Evolutionary conservation across 345 rosid genomes (phyloP).

Genomic region (Lagerstroemia speciosa): DNA sequence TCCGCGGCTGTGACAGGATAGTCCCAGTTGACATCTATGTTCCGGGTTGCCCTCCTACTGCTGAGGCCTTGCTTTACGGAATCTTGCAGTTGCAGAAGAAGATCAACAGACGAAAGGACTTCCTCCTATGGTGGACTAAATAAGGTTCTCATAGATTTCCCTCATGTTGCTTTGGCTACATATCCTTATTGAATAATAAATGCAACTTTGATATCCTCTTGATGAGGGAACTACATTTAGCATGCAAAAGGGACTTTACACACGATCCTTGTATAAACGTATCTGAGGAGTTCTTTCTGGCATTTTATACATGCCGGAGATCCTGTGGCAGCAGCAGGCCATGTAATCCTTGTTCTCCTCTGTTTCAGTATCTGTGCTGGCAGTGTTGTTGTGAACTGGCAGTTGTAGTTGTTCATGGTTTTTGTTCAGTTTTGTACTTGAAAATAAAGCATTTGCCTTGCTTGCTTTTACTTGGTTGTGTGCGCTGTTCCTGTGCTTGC

Average conservation of each 20-base stretch:
- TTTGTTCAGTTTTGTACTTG: neutral
- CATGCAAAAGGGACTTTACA: neutral
- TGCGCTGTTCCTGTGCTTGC: neutral
- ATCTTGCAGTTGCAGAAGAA: constrained; percentile 93
- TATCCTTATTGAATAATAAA: neutral
- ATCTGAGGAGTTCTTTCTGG: neutral
- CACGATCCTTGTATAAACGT: neutral
- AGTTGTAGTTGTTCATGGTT: neutral
- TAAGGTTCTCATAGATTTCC: constrained; percentile 23
- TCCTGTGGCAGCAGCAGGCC: neutral
- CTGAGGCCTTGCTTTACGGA: constrained; percentile 91
- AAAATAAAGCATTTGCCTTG: neutral
- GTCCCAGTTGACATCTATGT: constrained; percentile 95
- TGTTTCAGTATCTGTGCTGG: neutral
- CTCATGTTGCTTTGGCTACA: constrained; percentile 2
- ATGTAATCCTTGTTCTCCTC: neutral
- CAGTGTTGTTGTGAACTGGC: neutral
- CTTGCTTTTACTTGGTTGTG: neutral
- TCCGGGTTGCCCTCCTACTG: constrained; percentile 98
- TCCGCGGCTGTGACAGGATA: constrained; percentile 93
- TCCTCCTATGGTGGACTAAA: constrained; percentile 90
- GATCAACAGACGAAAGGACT: constrained; percentile 96
- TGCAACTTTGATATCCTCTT: neutral
- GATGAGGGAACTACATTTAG: neutral
- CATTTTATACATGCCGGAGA: neutral